Evolutionary conservation across 352 stramenopile genomes (phyloP).

Genomic region (Phytophthora pistaciae): DNA sequence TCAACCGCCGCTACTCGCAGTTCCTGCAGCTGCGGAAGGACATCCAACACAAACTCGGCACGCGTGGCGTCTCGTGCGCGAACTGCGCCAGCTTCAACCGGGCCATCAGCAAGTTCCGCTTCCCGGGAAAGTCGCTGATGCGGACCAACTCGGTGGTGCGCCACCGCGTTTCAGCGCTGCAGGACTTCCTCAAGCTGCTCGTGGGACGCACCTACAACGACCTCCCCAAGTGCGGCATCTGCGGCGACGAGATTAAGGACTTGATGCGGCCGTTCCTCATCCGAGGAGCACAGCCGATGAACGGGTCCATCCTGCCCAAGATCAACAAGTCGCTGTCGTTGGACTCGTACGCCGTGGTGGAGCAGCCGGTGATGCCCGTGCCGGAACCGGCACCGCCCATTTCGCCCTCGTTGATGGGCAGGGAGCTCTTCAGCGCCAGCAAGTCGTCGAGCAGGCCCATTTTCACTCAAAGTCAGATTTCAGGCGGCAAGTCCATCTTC

Average conservation of each 20-base stretch:
- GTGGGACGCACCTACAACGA: slow-evolving; percentile 78
- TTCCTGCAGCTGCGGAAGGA: slow-evolving; percentile 84
- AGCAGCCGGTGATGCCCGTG: slow-evolving; percentile 43
- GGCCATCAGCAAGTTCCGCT: slow-evolving; percentile 67
- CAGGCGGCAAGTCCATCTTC: slow-evolving; percentile 41
- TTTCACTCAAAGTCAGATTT: slow-evolving; percentile 47
- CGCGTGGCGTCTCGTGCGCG: slow-evolving; percentile 53
- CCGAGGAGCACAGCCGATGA: slow-evolving; percentile 79
- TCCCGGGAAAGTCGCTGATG: slow-evolving; percentile 73
- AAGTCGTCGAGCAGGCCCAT: slow-evolving; percentile 49
- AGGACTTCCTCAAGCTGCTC: slow-evolving; percentile 80
- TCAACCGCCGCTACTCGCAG: slow-evolving; percentile 89
- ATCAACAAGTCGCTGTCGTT: slow-evolving; percentile 82
- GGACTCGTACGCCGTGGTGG: slow-evolving; percentile 66
- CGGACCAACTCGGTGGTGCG: slow-evolving; percentile 81
- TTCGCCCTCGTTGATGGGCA: slow-evolving; percentile 29
- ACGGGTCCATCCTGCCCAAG: slow-evolving; percentile 72
- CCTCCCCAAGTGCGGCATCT: slow-evolving; percentile 77
- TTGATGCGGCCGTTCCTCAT: slow-evolving; percentile 82
- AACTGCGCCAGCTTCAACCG: slow-evolving; percentile 74
- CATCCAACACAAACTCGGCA: slow-evolving; percentile 55
- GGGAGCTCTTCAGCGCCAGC: slow-evolving; percentile 47
- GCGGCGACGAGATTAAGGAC: slow-evolving; percentile 71
- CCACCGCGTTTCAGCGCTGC: slow-evolving; percentile 67
- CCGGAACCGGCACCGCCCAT: slow-evolving; percentile 42